Conservation (phyloP, 371 early-diverging fungal species). For the Rhizopus arrhizus region DNA sequence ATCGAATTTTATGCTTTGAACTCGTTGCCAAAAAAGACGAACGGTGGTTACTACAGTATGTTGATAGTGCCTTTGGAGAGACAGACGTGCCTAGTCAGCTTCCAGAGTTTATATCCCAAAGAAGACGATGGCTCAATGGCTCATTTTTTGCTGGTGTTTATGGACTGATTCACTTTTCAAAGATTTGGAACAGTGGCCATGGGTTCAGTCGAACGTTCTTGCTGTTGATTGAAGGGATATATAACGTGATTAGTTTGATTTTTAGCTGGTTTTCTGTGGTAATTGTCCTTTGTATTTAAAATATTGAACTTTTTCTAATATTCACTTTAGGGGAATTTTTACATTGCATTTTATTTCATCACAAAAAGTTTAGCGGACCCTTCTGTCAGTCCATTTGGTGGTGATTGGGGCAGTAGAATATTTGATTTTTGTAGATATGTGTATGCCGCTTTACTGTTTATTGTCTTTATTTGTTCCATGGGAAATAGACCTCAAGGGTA, state of each 20-base stretch:
- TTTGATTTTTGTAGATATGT: conserved; percentile 57
- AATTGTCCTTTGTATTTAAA: conserved; percentile 21
- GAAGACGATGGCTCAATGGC: conserved; percentile 91
- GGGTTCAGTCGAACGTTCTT: conserved; percentile 61
- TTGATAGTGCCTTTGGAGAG: conserved; percentile 73
- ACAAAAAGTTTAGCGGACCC: conserved; percentile 48
- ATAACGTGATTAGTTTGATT: conserved; percentile 69
- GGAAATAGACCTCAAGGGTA: conserved; percentile 89
- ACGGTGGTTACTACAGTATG: conserved; percentile 71
- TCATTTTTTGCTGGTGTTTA: conserved; percentile 74
- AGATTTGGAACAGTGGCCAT: conserved; percentile 68
- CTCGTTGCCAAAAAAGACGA: conserved; percentile 73
- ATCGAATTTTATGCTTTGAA: conserved; percentile 87
- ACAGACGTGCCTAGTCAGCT: conserved; percentile 83
- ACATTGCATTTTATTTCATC: conserved; percentile 77
- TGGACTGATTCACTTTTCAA: conserved; percentile 55
- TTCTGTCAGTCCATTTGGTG: conserved; percentile 60
- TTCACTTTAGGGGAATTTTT: conserved; percentile 66
- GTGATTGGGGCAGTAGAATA: conserved; percentile 45
- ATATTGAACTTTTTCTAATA: no score
- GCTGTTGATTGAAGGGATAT: conserved; percentile 70
- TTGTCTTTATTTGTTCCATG: conserved; percentile 74
- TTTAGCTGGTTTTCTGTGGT: conserved; percentile 84
- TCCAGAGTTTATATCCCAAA: conserved; percentile 84
- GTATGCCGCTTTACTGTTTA: conserved; percentile 69